phyloP scores from a whole-genome alignment of 805 yeast genomes.

The Candida xiaguanensis region DNA sequence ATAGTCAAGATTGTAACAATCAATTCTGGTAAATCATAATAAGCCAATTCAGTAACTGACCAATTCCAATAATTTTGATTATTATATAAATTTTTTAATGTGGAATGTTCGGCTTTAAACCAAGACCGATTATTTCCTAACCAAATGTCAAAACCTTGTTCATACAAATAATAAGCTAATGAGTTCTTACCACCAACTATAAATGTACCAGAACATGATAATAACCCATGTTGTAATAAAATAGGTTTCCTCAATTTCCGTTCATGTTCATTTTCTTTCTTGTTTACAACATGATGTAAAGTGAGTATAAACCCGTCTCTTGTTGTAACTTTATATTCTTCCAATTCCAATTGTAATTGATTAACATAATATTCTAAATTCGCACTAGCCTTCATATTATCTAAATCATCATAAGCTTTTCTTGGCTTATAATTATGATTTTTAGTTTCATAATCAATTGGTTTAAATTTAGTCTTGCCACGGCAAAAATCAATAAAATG shows the following conservation, averaged over 20 bases:
- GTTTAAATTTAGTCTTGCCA: slow-evolving; percentile 27
- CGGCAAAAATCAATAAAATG: slow-evolving; percentile 26
- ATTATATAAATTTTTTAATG: slow-evolving; percentile 27
- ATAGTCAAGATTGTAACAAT: slow-evolving; percentile 54
- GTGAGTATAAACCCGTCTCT: slow-evolving; percentile 76
- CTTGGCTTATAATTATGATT: slow-evolving; percentile 26
- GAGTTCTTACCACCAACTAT: slow-evolving; percentile 81
- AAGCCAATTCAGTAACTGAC: slow-evolving; percentile 84
- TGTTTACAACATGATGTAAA: slow-evolving; percentile 59
- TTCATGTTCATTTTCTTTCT: slow-evolving; percentile 28
- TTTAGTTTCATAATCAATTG: slow-evolving; percentile 16
- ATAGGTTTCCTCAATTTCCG: slow-evolving; percentile 53
- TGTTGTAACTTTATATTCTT: slow-evolving; percentile 60
- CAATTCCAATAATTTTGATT: slow-evolving; percentile 80
- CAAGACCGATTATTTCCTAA: slow-evolving; percentile 89
- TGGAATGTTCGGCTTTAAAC: slow-evolving; percentile 62
- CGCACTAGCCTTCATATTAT: slow-evolving; percentile 26
- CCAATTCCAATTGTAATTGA: slow-evolving; percentile 56
- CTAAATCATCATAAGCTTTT: slow-evolving; percentile 32
- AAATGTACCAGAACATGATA: slow-evolving; percentile 84
- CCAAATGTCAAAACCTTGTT: slow-evolving; percentile 81
- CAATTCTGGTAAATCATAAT: slow-evolving; percentile 71
- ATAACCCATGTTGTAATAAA: slow-evolving; percentile 76
- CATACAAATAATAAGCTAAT: slow-evolving; percentile 54
- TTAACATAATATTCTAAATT: slow-evolving; percentile 68